A percentile compares a stretch with the other conserved stretches of the same genome.
Evolutionary conservation across 805 yeast species (phyloP).

Genomic region (Saccharomyces cerevisiae): DNA sequence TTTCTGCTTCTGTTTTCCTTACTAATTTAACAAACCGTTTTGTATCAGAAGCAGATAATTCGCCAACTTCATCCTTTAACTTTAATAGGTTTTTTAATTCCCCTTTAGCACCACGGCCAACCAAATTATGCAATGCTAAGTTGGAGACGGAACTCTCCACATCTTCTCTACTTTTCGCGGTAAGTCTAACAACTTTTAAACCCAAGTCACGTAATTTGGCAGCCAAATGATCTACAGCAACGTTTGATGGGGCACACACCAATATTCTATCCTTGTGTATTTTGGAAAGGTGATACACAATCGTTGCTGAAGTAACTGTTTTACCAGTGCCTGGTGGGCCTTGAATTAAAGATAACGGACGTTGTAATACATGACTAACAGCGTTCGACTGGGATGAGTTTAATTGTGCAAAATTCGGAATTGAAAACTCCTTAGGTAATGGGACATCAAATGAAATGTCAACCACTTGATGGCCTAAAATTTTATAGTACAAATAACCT

Average conservation of each 20-base stretch:
- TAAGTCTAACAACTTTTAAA: constrained; percentile 65
- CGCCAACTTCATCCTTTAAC: constrained; percentile 60
- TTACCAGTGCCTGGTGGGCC: constrained; percentile 98
- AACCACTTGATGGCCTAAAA: constrained; percentile 72
- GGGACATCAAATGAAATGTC: constrained; percentile 52
- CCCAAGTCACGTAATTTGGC: constrained; percentile 63
- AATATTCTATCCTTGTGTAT: constrained; percentile 56
- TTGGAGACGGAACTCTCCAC: constrained; percentile 56
- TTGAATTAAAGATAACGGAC: constrained; percentile 76
- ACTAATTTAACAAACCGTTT: constrained; percentile 36
- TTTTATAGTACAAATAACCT: constrained; percentile 63
- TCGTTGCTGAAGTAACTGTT: constrained; percentile 86
- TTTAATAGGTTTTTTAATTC: constrained; percentile 50
- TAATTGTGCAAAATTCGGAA: constrained; percentile 58
- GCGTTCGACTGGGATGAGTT: constrained; percentile 78
- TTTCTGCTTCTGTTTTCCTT: constrained; percentile 40
- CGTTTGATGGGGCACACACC: constrained; percentile 93
- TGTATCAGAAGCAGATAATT: constrained; percentile 49
- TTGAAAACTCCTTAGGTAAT: constrained; percentile 55
- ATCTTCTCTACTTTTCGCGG: constrained; percentile 75
- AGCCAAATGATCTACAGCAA: constrained; percentile 89
- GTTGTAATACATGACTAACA: constrained; percentile 54
- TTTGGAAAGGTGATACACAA: constrained; percentile 65
- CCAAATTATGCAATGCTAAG: constrained; percentile 49
- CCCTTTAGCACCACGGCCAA: constrained; percentile 41